Evolutionary conservation across 495 filamentous ascomycete species (phyloP).

Genomic region (Parathielavia appendiculata): DNA sequence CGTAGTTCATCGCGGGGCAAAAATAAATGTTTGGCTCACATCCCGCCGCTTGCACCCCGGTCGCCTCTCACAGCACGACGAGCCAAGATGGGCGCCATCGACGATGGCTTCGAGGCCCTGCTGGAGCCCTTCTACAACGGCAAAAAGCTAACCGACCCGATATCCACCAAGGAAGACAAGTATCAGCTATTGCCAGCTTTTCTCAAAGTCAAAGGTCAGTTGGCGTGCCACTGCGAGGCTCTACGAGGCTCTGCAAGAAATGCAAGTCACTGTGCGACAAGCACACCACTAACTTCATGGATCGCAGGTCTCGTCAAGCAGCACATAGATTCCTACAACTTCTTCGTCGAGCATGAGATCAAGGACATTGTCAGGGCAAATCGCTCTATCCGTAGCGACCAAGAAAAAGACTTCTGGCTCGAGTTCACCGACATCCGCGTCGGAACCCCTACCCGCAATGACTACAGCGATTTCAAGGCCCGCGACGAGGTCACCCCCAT

Average conservation of each 20-base stretch:
- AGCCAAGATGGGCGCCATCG: conserved; percentile 41
- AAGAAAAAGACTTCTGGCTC: conserved; percentile 79
- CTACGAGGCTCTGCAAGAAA: not conserved
- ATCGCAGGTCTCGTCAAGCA: conserved; percentile 49
- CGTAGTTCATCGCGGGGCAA: conserved; percentile 21
- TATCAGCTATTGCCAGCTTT: conserved; percentile 96
- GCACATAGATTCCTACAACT: conserved; percentile 93
- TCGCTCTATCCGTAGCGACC: conserved; percentile 76
- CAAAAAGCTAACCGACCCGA: conserved; percentile 87
- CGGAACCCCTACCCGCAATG: conserved; percentile 67
- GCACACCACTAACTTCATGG: not conserved
- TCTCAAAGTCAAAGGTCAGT: conserved; percentile 80
- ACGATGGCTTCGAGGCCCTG: conserved; percentile 73
- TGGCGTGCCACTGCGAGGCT: not conserved
- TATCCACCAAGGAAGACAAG: conserved; percentile 88
- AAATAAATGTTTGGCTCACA: conserved; percentile 20
- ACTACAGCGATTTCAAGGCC: conserved; percentile 57
- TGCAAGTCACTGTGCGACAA: not conserved
- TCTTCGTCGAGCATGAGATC: conserved; percentile 89
- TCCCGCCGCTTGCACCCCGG: conserved; percentile 1
- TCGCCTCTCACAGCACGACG: conserved; percentile 17
- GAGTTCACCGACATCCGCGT: conserved; percentile 88
- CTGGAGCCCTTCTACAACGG: conserved; percentile 94
- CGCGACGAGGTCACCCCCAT: conserved; percentile 73
- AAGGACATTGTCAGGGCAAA: conserved; percentile 94